Conservation (phyloP, 2,329 filamentous ascomycete species). For the Claviceps lovelessii region DNA sequence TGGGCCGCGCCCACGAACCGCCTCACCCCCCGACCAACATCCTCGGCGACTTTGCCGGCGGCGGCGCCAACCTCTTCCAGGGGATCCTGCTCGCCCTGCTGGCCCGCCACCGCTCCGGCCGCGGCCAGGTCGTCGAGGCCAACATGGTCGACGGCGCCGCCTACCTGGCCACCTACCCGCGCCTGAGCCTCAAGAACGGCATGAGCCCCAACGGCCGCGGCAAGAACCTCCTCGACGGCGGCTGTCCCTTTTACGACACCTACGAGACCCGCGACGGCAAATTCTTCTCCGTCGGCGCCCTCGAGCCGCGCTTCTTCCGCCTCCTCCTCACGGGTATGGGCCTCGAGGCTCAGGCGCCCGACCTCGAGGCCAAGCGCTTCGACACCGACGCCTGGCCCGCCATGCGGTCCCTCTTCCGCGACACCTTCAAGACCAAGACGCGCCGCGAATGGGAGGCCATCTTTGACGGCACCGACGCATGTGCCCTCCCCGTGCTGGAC, state of each 20-base stretch:
- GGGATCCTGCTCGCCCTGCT: constrained; percentile 72
- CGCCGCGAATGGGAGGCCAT: constrained; percentile 68
- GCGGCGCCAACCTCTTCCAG: constrained; percentile 67
- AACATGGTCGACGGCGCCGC: constrained; percentile 91
- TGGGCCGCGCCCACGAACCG: constrained; percentile 54
- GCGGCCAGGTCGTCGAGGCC: constrained; percentile 79
- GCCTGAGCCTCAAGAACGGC: constrained; percentile 49
- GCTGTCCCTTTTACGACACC: constrained; percentile 76
- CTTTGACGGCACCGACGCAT: constrained; percentile 86
- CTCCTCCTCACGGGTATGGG: constrained; percentile 53
- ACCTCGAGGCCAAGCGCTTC: constrained; percentile 38
- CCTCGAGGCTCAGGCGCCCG: constrained; percentile 36
- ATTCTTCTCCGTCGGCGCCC: constrained; percentile 76
- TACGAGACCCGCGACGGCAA: constrained; percentile 70
- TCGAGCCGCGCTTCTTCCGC: constrained; percentile 77
- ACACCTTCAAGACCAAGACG: constrained; percentile 53
- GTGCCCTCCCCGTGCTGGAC: constrained; percentile 74
- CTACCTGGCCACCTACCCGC: constrained; percentile 65
- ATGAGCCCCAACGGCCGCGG: constrained; percentile 53
- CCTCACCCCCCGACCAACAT: constrained; percentile 75
- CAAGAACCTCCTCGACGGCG: constrained; percentile 67
- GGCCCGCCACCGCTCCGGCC: constrained; percentile 45
- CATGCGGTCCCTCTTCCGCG: constrained; percentile 46
- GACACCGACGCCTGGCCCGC: constrained; percentile 54
- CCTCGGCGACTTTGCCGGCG: constrained; percentile 81